Conservation (phyloP, 805 yeast species). For the Pichia deserticola region DNA sequence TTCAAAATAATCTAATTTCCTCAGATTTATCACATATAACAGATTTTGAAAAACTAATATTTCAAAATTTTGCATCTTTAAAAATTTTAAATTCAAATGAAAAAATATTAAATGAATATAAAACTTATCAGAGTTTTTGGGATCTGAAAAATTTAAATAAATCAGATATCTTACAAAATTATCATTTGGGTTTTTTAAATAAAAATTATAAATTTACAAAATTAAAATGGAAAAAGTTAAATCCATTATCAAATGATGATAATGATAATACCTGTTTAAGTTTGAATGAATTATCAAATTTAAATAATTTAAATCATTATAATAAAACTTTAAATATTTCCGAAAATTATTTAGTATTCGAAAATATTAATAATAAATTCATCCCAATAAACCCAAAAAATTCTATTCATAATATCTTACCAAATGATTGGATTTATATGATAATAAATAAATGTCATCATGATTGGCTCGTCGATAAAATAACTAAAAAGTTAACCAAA, state of each 20-base stretch:
- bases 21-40: slow-evolving; percentile 8
- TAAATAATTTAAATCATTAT: neutral
- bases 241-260: neutral
- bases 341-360: neutral
- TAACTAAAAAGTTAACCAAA: neutral
- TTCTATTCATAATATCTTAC: neutral
- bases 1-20: neutral
- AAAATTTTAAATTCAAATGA: slow-evolving; percentile 1
- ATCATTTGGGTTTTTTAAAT: slow-evolving; percentile 6
- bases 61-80: slow-evolving; percentile 1
- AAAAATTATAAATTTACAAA: neutral
- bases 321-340: neutral
- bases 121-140: neutral
- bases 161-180: neutral
- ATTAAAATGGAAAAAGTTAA: slow-evolving; percentile 2
- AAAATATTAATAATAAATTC: neutral
- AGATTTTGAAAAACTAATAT: slow-evolving; percentile 6
- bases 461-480: slow-evolving; percentile 1
- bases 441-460: neutral
- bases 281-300: neutral
- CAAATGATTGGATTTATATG: slow-evolving; percentile 8
- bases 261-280: neutral
- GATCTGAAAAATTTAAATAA: neutral
- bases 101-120: neutral
- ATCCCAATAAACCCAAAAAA: neutral